Evolutionary conservation across 345 rosid species (phyloP).

Genomic region (Triadica sebifera): DNA sequence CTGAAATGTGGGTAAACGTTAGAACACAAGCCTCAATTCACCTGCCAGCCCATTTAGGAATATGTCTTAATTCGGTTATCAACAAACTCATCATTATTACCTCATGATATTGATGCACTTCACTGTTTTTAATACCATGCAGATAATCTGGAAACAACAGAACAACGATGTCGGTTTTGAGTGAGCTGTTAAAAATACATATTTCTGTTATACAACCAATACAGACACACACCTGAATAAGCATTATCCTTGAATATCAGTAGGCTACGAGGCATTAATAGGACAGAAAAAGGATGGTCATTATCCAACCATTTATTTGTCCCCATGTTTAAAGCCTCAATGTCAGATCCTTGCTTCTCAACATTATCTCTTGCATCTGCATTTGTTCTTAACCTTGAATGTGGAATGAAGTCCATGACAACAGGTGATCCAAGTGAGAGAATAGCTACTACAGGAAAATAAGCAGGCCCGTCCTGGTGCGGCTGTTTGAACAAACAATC

Average conservation of each 20-base stretch:
- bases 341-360: slow-evolving; percentile 15
- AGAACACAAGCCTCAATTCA: not conserved
- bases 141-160: slow-evolving; percentile 55
- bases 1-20: slow-evolving; percentile 23
- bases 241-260: slow-evolving; percentile 79
- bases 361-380: slow-evolving; percentile 5
- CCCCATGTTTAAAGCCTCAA: slow-evolving; percentile 26
- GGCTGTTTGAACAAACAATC: slow-evolving; percentile 49
- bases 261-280: slow-evolving; percentile 80
- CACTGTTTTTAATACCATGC: slow-evolving; percentile 68
- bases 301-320: slow-evolving; percentile 26
- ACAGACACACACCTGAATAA: slow-evolving; percentile 48
- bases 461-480: slow-evolving; percentile 96
- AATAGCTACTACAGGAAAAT: slow-evolving; percentile 84
- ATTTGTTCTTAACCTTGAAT: slow-evolving; percentile 48
- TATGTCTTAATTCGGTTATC: not conserved
- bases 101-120: slow-evolving; percentile 43
- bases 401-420: slow-evolving; percentile 84
- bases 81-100: slow-evolving; percentile 31
- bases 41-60: not conserved
- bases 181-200: not conserved
- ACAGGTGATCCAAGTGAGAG: slow-evolving; percentile 79
- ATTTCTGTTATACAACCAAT: not conserved
- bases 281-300: slow-evolving; percentile 53
- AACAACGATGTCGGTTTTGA: not conserved